Percentiles rank a stretch among this genome's conserved stretches.
Conservation (phyloP, 257 asterid species). For the Solanum lycopersicoides region DNA sequence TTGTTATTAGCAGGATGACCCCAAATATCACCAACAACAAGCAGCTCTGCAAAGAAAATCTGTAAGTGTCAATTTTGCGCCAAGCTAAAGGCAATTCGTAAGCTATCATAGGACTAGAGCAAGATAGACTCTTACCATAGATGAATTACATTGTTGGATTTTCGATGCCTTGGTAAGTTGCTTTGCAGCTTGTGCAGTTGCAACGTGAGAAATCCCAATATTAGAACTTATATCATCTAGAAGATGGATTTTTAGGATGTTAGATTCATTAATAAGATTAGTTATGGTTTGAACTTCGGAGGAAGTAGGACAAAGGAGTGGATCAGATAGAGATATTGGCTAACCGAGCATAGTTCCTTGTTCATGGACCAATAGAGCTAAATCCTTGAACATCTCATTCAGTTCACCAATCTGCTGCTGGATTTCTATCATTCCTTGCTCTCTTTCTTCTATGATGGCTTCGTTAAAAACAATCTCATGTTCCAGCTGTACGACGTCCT, state of each 20-base stretch:
- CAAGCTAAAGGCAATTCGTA: neutral
- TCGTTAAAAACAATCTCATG: constrained; percentile 75
- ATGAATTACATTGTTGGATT: constrained; percentile 68
- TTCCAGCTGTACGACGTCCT: constrained; percentile 66
- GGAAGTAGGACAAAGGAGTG: neutral
- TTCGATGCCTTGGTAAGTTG: constrained; percentile 84
- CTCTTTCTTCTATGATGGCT: constrained; percentile 90
- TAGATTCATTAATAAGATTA: neutral
- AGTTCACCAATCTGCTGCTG: constrained; percentile 94
- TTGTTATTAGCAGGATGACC: constrained; percentile 61
- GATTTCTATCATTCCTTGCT: constrained; percentile 82
- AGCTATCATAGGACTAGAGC: neutral
- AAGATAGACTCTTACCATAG: constrained; percentile 35
- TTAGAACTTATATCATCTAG: constrained; percentile 82
- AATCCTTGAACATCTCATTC: constrained; percentile 88
- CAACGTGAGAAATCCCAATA: constrained; percentile 63
- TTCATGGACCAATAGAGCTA: constrained; percentile 75
- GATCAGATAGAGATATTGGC: neutral
- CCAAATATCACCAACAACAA: constrained; percentile 74
- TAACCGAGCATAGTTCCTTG: constrained; percentile 93
- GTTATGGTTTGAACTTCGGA: neutral
- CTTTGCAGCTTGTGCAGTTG: constrained; percentile 74
- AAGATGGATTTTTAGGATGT: neutral
- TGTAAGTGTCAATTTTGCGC: neutral
- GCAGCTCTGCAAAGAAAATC: constrained; percentile 49